Conservation (phyloP, 306 rosid genomes). For the Casuarina glauca region DNA sequence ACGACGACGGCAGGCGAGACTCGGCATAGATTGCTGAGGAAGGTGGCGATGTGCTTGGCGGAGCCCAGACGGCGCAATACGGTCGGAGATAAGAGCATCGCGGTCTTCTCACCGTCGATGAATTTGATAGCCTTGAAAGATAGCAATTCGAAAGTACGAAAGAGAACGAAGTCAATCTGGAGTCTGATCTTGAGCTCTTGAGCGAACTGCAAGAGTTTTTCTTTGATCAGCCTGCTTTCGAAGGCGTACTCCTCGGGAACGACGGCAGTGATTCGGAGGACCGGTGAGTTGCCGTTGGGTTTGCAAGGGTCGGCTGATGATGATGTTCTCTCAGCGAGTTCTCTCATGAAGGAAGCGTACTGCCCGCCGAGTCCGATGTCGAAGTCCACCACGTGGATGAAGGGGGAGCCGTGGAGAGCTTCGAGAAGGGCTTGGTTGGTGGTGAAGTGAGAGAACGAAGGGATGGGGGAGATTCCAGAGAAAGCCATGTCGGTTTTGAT, state of each 20-base stretch:
- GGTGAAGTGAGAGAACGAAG: constrained; percentile 86
- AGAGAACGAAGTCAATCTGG: constrained; percentile 54
- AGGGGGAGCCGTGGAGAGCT: constrained; percentile 44
- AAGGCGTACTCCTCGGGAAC: constrained; percentile 67
- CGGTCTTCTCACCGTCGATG: constrained; percentile 70
- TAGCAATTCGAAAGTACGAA: constrained; percentile 52
- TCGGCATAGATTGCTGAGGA: constrained; percentile 52
- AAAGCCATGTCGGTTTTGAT: constrained; percentile 67
- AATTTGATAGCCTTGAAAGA: constrained; percentile 66
- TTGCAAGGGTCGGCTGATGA: constrained; percentile 34
- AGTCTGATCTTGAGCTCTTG: constrained; percentile 64
- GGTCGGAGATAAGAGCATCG: constrained; percentile 62
- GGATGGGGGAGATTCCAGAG: constrained; percentile 69
- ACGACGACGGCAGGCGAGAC: constrained; percentile 65
- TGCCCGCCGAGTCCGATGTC: constrained; percentile 86
- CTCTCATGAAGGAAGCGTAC: constrained; percentile 84
- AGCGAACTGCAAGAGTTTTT: constrained; percentile 74
- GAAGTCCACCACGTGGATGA: constrained; percentile 78
- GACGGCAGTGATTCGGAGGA: constrained; percentile 67
- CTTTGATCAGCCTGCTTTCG: constrained; percentile 55
- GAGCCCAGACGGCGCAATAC: constrained; percentile 62
- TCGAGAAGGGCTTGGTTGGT: constrained; percentile 86
- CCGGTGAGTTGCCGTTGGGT: constrained; percentile 24
- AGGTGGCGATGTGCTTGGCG: constrained; percentile 23
- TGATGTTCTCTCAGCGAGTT: constrained; percentile 51